phyloP scores from a whole-genome alignment of 768 basidiomycete genomes.

The Porphyrellus cyaneotinctus region DNA sequence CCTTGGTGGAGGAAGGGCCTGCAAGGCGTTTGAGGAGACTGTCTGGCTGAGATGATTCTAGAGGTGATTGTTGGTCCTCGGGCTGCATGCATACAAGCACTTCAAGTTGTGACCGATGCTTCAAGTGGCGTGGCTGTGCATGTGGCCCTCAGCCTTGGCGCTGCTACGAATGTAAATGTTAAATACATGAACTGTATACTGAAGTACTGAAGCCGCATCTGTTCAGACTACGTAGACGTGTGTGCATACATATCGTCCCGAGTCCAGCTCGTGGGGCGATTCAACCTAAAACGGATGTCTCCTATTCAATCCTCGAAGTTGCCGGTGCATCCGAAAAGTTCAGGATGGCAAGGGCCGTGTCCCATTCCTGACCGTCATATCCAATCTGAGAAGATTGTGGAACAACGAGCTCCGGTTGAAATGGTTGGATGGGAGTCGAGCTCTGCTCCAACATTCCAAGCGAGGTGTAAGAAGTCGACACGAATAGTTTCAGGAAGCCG shows the following conservation, averaged over 20 bases:
- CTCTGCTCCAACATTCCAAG: slow-evolving; percentile 50
- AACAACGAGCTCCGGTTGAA: slow-evolving; percentile 9
- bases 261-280: slow-evolving; percentile 13
- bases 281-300: neutral
- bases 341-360: slow-evolving; percentile 25
- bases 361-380: slow-evolving; percentile 27
- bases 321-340: slow-evolving; percentile 15
- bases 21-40: slow-evolving; percentile 78
- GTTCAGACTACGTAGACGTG: neutral
- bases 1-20: slow-evolving; percentile 86
- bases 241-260: neutral
- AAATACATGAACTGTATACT: neutral
- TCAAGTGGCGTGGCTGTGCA: neutral
- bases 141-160: too few relatives aligned
- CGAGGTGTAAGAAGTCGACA: slow-evolving; percentile 47
- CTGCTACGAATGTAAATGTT: too few relatives aligned
- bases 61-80: slow-evolving; percentile 18
- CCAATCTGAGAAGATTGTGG: slow-evolving; percentile 3
- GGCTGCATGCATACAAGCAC: slow-evolving; percentile 18
- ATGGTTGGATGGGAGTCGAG: slow-evolving; percentile 17
- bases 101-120: too few relatives aligned
- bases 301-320: neutral
- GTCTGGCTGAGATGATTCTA: slow-evolving; percentile 50
- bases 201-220: neutral
- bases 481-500: slow-evolving; percentile 56